A percentile compares a stretch with the other conserved stretches of the same genome.
These are phyloP conservation scores for Lyophyllum atratum DNA, from an alignment of 768 basidiomycete species.

Conservation along the genomic window DNA sequence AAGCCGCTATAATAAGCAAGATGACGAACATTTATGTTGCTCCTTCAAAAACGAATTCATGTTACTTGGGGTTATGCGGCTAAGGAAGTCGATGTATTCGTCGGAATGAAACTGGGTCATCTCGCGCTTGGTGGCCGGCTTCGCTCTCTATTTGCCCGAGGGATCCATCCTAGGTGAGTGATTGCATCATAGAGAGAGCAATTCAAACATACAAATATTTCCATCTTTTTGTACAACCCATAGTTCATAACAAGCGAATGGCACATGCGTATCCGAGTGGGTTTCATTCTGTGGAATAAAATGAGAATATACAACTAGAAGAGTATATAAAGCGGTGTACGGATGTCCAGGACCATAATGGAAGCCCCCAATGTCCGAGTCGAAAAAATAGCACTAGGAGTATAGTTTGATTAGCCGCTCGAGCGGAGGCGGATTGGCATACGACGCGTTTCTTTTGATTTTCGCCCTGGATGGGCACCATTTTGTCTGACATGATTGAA, in stretches of 20 bases:
- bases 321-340: slow-evolving; percentile 32
- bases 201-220: slow-evolving; percentile 86
- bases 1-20: slow-evolving; percentile 6
- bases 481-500: slow-evolving; percentile 44
- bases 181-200: neutral
- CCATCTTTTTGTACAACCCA: slow-evolving; percentile 99
- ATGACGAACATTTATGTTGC: slow-evolving; percentile 84
- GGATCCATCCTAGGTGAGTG: neutral
- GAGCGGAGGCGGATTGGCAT: slow-evolving; percentile 35
- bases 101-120: slow-evolving; percentile 99
- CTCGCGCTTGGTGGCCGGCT: slow-evolving; percentile 98
- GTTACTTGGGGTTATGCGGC: slow-evolving; percentile 91
- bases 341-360: slow-evolving; percentile 99
- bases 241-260: slow-evolving; percentile 99
- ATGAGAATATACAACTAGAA: slow-evolving; percentile 19
- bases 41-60: slow-evolving; percentile 94
- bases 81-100: slow-evolving; percentile 97
- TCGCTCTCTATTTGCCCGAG: slow-evolving; percentile 70
- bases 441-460: slow-evolving; percentile 85
- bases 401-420: slow-evolving; percentile 7
- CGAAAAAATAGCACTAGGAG: slow-evolving; percentile 95
- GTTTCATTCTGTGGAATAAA: slow-evolving; percentile 79
- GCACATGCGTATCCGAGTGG: slow-evolving; percentile 98
- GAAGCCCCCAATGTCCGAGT: slow-evolving; percentile 98
- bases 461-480: slow-evolving; percentile 73